Evolutionary conservation across 2,329 filamentous ascomycete species (phyloP), one percentile per base, ranked within the genome.

Genomic region (Ophiobolus disseminans): DNA sequence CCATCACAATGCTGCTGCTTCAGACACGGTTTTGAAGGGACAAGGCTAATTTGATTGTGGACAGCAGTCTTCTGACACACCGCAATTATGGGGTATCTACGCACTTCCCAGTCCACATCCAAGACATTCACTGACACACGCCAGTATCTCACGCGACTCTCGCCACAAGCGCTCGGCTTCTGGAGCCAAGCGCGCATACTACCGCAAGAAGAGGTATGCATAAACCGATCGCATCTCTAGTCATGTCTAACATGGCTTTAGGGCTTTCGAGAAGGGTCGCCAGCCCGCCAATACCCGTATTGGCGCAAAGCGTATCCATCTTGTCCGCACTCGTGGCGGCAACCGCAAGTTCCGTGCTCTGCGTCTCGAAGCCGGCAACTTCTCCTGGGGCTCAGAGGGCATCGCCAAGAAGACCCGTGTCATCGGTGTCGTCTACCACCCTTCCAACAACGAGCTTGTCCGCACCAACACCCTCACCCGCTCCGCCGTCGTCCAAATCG

Each of bases 261-360:
- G 94, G 93, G 95, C 92, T 86, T 99, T 99, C 90, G 95, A 99
- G 88, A 91, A 92, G 82, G 94, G 94, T 80, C 93, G 94, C 80
- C 94, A 99, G 87, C 90, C 93, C 78, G 91, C 94, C 85, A 96
- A 94, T 87, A 99, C 94, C 83, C 90, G 93, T 89, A 97, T 99
- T 81, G 94, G 95, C 74, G 76, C 88, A 78, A 96, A 96, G 89
- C 88, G 91, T 79, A 87, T 97, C 81, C 91, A 96, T 84, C 87
- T 94, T 76, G 91, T 97, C 81, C 92, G 91, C 81, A 96, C 91
- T 75, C 92, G 92, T 78, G 91, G 94, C 80, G 94, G 94, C 73
- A 99, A 99, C 90, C 91, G 90, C 84, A 99, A 99, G 86, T 97
- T 95, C 90, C 93, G 94, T 81, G 94, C 89, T 70, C 92, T 99